Evolutionary conservation across 257 asterid genomes (phyloP), one percentile per base, ranked within the genome.

Genomic region (Schizonepeta tenuifolia): DNA sequence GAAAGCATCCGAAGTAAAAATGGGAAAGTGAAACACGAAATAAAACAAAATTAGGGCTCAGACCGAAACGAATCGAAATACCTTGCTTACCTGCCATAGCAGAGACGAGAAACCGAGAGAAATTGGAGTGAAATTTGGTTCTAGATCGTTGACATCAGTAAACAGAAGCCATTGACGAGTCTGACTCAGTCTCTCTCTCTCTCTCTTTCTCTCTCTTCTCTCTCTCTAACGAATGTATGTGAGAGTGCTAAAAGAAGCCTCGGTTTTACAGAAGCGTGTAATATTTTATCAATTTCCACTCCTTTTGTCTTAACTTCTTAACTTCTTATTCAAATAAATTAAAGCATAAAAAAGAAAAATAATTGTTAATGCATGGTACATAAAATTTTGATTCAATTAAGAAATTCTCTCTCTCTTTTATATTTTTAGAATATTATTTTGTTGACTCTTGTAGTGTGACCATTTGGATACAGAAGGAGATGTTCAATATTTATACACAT

Each of bases 81-180:
- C 46, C 21, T 12, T 5, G 72, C 46, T 71, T 67, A 82, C 86
- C 86, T 78, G 73, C 86, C 86, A 81, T 81, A 57, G 78, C 69
- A 75, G 75, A 59, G 80, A 33, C 36, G 54, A 35, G 3, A 22
- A 63, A 17, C 40, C 59, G 35, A 68, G 53, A 63, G 28, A 59
- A 69, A 33, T 40, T 65, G 76, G 78, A 72, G 79, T 15, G 35
- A 40, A 65, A 6, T 36, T 57, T 18, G 43, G 47, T 28, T 62
- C 75, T 75, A 75, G 83, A 82, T 82, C 83, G 81, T 79, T 75
- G 86, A 72, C 86, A 75, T 78, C 70, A 78, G 83, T 59, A 38
- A 72, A 40, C 79, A 56, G 81, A 43, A 64, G 78, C 63, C 79
- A 35, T 61, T 50, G 44, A 71, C 72, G 75, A 67, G 67, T 67